Conservation (phyloP, 495 filamentous ascomycete genomes). For the Collariella sp. region DNA sequence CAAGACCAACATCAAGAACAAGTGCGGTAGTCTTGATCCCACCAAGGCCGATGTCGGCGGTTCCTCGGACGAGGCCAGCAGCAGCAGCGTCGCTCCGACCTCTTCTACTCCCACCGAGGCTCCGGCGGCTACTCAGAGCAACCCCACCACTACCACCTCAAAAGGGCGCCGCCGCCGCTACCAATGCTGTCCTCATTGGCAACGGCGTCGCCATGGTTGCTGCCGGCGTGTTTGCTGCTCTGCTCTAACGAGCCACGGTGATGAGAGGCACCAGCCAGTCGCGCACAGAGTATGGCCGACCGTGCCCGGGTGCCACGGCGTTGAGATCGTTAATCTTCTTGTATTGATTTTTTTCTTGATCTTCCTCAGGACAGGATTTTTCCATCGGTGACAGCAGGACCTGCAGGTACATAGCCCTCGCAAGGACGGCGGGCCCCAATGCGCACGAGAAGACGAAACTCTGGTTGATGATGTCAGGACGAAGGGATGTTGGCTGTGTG, state of each 20-base stretch:
- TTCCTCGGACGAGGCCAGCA: neutral
- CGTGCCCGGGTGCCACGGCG: slow-evolving; percentile 5
- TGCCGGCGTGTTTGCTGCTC: slow-evolving; percentile 28
- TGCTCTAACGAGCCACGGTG: slow-evolving; percentile 18
- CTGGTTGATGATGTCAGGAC: slow-evolving; percentile 17
- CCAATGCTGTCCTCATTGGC: slow-evolving; percentile 19
- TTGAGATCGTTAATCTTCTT: slow-evolving; percentile 24
- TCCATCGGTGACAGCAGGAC: slow-evolving; percentile 14
- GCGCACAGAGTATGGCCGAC: neutral
- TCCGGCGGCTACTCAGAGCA: slow-evolving; percentile 2
- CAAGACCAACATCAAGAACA: slow-evolving; percentile 25
- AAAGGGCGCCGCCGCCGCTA: slow-evolving; percentile 16
- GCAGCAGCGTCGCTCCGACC: neutral
- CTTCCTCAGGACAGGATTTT: slow-evolving; percentile 24
- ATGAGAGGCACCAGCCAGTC: neutral
- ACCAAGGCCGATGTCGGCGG: slow-evolving; percentile 15
- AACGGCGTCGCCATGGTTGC: slow-evolving; percentile 26
- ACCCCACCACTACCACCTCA: slow-evolving; percentile 8
- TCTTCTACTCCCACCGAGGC: slow-evolving; percentile 3
- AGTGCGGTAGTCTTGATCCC: slow-evolving; percentile 30
- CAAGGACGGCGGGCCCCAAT: slow-evolving; percentile 13
- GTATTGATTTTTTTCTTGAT: slow-evolving; percentile 22
- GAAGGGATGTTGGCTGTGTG: neutral
- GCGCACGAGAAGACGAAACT: slow-evolving; percentile 20
- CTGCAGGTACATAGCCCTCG: slow-evolving; percentile 17